Conservation (phyloP, 176 grass and related monocot genomes). For the Melocanna baccifera region DNA sequence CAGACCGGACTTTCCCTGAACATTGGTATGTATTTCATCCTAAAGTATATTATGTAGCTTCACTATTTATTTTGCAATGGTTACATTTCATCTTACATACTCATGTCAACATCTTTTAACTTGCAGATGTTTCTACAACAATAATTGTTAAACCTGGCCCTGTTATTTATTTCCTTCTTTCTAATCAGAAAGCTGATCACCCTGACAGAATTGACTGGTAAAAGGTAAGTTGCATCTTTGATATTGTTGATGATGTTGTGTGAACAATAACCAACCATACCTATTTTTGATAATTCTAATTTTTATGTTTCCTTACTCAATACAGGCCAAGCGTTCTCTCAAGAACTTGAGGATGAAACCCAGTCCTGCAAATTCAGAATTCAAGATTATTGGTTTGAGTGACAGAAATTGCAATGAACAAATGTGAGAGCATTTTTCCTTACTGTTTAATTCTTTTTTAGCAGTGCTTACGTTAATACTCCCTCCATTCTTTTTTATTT, state of each 20-base stretch:
- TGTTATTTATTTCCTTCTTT: conserved; percentile 74
- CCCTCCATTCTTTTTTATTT: too few species aligned
- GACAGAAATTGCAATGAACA: conserved; percentile 66
- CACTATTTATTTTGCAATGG: background rate
- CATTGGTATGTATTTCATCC: conserved; percentile 37
- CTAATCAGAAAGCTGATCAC: conserved; percentile 69
- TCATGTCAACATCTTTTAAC: background rate
- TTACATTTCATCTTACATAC: background rate
- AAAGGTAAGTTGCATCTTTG: conserved; percentile 42
- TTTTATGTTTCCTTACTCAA: conserved; percentile 6
- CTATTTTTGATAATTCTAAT: background rate
- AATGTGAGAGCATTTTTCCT: conserved; percentile 32
- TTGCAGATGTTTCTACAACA: conserved; percentile 84
- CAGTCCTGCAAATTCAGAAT: conserved; percentile 54
- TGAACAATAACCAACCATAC: background rate
- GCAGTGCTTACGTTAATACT: background rate
- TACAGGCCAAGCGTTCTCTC: conserved; percentile 58
- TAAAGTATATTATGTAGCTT: background rate
- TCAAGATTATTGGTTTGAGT: conserved; percentile 83
- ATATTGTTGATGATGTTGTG: background rate
- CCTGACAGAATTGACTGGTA: conserved; percentile 65
- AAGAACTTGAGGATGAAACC: conserved; percentile 70
- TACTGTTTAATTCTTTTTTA: background rate
- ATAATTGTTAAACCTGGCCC: conserved; percentile 91
- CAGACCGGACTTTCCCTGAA: conserved; percentile 76